Percentiles rank a stretch among this genome's conserved stretches.
Evolutionary conservation across 176 grass and related monocot genomes (phyloP).

Genomic region (Eragrostis curvula): DNA sequence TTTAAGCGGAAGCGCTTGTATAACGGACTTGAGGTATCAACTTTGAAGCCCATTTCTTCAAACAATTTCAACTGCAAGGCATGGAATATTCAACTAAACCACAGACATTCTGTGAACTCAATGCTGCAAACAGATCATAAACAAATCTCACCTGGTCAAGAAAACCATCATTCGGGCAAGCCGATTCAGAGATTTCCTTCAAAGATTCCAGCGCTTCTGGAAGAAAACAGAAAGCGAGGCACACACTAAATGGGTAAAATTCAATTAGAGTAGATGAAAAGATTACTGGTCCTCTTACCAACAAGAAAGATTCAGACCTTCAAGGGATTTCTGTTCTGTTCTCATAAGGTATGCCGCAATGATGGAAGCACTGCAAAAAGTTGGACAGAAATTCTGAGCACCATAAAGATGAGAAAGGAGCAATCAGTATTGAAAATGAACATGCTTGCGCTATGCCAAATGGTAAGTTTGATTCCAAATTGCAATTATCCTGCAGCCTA

Average conservation of each 20-base stretch:
- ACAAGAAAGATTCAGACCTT: conserved; percentile 59
- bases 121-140: conserved; percentile 29
- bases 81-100: conserved; percentile 27
- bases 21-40: conserved; percentile 74
- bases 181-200: conserved; percentile 56
- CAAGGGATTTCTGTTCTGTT: conserved; percentile 79
- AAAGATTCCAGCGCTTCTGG: conserved; percentile 84
- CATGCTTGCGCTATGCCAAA: background rate
- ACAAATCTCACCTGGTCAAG: conserved; percentile 74
- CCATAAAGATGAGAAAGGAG: background rate
- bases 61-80: conserved; percentile 80
- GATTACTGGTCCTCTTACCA: background rate
- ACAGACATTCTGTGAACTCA: background rate
- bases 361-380: conserved; percentile 69
- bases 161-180: conserved; percentile 91
- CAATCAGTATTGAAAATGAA: background rate
- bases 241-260: background rate
- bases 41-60: conserved; percentile 94
- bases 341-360: conserved; percentile 88
- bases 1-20: conserved; percentile 94
- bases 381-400: conserved; percentile 31
- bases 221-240: conserved; percentile 27
- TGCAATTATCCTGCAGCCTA: background rate
- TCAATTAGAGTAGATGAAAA: background rate
- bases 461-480: background rate